A percentile compares a stretch with the other conserved stretches of the same genome.
Conservation (phyloP, 768 basidiomycete genomes). For the Crepidotus variabilis region DNA sequence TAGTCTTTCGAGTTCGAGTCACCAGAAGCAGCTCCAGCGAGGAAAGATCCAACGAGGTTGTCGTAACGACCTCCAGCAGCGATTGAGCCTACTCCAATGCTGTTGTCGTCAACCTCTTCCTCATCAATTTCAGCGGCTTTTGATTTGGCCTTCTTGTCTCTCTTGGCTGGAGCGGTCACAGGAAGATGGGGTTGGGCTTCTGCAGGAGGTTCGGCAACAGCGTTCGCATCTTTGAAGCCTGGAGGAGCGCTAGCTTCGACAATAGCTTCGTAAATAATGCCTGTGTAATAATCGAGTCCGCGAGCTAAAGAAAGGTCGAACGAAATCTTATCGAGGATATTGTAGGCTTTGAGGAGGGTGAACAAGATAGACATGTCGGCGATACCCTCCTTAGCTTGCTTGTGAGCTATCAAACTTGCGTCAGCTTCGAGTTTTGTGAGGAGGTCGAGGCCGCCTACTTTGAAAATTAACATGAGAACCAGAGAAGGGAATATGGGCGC, state of each 20-base stretch:
- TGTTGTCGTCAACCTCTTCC: conserved; percentile 88
- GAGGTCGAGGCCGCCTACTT: conserved; percentile 71
- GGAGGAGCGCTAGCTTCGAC: conserved; percentile 94
- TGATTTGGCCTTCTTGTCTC: conserved; percentile 40
- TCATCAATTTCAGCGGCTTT: conserved; percentile 48
- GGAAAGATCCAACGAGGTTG: conserved; percentile 89
- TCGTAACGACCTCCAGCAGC: conserved; percentile 99
- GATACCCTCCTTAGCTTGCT: conserved; percentile 76
- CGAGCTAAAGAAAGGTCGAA: conserved; percentile 98
- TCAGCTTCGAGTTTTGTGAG: conserved; percentile 70
- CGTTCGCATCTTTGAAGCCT: conserved; percentile 57
- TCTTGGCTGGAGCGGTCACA: conserved; percentile 21
- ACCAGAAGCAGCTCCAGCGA: conserved; percentile 58
- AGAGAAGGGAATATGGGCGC: conserved; percentile 1
- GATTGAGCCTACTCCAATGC: conserved; percentile 96
- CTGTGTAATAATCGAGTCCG: conserved; percentile 97
- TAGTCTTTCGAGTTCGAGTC: conserved; percentile 31
- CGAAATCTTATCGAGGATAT: conserved; percentile 81
- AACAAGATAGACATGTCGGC: conserved; percentile 86
- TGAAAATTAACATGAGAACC: neutral
- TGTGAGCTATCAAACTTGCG: conserved; percentile 58
- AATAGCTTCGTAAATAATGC: conserved; percentile 95
- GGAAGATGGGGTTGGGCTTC: conserved; percentile 24
- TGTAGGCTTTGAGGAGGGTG: conserved; percentile 75
- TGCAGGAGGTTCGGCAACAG: conserved; percentile 27